phyloP scores from a whole-genome alignment of 768 basidiomycete genomes.

The Ephemerocybe angulata region DNA sequence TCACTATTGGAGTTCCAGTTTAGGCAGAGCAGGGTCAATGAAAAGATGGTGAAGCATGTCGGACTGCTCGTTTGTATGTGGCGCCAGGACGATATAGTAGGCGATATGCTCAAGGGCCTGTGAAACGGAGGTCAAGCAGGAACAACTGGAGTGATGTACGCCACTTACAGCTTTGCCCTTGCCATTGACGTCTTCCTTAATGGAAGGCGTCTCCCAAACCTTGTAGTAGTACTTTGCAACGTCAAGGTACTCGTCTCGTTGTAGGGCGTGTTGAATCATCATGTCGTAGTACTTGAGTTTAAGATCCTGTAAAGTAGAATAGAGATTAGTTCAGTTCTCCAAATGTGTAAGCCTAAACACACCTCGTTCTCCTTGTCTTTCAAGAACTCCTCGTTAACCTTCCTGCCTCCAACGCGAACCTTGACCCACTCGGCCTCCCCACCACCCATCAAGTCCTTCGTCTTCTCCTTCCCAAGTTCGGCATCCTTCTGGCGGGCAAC shows the following conservation, averaged over 20 bases:
- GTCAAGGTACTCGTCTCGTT: conserved; percentile 82
- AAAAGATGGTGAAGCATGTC: conserved; percentile 92
- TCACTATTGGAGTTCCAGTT: conserved; percentile 84
- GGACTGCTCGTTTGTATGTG: conserved; percentile 95
- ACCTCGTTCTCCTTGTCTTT: conserved; percentile 89
- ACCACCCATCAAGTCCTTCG: conserved; percentile 58
- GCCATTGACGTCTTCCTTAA: conserved; percentile 75
- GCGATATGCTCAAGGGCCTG: conserved; percentile 94
- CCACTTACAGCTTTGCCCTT: conserved; percentile 63
- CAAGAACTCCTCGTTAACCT: conserved; percentile 91
- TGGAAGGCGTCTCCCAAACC: conserved; percentile 94
- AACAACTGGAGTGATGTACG: background rate
- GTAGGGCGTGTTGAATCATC: conserved; percentile 93
- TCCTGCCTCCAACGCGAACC: conserved; percentile 86
- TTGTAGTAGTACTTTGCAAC: conserved; percentile 94
- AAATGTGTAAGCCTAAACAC: conserved; percentile 8
- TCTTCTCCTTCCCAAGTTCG: conserved; percentile 58
- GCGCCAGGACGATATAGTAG: conserved; percentile 89
- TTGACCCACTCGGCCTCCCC: conserved; percentile 93
- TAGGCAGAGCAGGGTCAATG: conserved; percentile 71
- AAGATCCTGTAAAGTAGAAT: conserved; percentile 58
- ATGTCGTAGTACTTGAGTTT: conserved; percentile 95
- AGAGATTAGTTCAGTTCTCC: background rate
- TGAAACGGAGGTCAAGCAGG: conserved; percentile 8
- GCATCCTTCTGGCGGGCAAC: conserved; percentile 75